Evolutionary conservation across 805 yeast species (phyloP), one percentile per base, ranked within the genome.

Genomic region (Pichia californica): DNA sequence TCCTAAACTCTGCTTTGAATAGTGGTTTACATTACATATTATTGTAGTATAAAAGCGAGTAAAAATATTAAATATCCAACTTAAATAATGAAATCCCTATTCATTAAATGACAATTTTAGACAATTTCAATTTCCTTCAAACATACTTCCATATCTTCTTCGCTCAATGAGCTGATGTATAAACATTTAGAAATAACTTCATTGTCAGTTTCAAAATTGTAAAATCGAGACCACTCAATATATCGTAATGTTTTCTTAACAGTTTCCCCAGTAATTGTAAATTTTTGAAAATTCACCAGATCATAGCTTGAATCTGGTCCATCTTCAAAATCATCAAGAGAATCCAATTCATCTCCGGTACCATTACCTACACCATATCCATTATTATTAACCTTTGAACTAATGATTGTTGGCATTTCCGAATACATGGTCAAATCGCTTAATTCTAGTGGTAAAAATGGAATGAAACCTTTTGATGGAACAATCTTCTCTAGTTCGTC

Each of bases 391-490:
- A 38, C 34, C 26, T 40, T 38, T 2, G 51, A 41, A 44, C 61
- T 63, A 32, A 76, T 61, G 43, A 67, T 66, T 10, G 76, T 71
- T 0, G 83, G 77, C 46, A 81, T 62, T 50, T 80, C 83, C 3
- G 81, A 74, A 59, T 87, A 88, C 55, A 83, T 77, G 0, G 86
- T 77, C 53, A 91, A 69, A 59, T 91, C 98, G 4, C 89, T 81
- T 36, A 91, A 61, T 54, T 87, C 88, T 26, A 91, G 69, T 1
- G 95, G 96, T 41, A 89, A 76, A 59, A 89, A 91, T 19, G 99
- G 98, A 40, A 91, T 79, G 52, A 94, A 81, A 3, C 98, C 98
- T 45, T 68, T 69, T 5, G 81, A 68, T 19, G 82, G 78, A 44
- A 72, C 73, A 38, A 83, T 67, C 16, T 50, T 47, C 32, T 73